phyloP scores from a whole-genome alignment of 305 asterid genomes.

The Fraxinus latifolia region DNA sequence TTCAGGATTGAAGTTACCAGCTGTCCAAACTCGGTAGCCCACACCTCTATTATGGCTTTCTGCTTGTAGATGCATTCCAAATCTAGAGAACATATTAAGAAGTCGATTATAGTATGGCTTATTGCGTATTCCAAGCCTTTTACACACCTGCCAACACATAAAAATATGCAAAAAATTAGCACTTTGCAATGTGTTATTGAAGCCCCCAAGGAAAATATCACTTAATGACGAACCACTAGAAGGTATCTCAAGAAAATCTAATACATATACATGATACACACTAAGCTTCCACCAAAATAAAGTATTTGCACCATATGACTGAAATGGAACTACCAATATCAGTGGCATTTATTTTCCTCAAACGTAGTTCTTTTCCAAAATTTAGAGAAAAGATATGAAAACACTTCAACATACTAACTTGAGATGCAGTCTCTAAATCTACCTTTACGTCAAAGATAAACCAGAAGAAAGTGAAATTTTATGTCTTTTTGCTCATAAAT shows the following conservation, averaged over 20 bases:
- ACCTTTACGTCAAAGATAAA: neutral
- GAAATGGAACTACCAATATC: constrained; percentile 11
- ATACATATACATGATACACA: neutral
- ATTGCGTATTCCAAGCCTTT: constrained; percentile 70
- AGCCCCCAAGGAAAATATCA: neutral
- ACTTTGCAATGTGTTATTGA: constrained; percentile 1
- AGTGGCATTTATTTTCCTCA: constrained; percentile 9
- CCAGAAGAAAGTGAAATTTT: neutral
- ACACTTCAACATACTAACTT: constrained; percentile 14
- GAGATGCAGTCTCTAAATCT: constrained; percentile 11
- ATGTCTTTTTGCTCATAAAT: constrained; percentile 12
- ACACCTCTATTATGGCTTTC: constrained; percentile 59
- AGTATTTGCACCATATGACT: constrained; percentile 5
- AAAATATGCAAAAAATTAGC: constrained; percentile 19
- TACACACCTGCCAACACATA: constrained; percentile 52
- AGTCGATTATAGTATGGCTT: constrained; percentile 72
- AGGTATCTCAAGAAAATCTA: constrained; percentile 11
- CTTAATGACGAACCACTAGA: constrained; percentile 2
- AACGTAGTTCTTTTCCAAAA: neutral
- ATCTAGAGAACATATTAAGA: constrained; percentile 53
- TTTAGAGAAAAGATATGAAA: neutral
- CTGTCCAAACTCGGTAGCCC: constrained; percentile 77
- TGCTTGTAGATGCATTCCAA: constrained; percentile 61
- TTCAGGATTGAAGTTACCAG: constrained; percentile 53
- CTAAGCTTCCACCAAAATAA: neutral